Conservation (phyloP, 139 green algal species). For the Chlorella sorokiniana region DNA sequence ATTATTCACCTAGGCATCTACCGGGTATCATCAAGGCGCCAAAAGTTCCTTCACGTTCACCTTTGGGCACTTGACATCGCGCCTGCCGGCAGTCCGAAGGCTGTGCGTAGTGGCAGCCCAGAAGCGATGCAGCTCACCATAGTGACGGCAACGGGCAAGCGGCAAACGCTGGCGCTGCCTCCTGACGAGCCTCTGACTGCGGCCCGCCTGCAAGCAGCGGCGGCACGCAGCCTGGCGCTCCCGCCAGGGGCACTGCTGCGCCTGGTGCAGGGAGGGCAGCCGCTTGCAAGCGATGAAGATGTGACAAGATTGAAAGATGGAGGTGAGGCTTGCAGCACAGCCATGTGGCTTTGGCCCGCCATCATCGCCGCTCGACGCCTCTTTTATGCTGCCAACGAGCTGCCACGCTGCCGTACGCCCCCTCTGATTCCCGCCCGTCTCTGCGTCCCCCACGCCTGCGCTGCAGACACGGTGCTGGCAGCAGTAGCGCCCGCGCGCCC, state of each 20-base stretch:
- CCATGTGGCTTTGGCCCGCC: not conserved
- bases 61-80: too few species aligned
- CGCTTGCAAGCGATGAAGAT: not conserved
- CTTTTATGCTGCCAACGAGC: not conserved
- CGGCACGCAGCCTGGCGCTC: not conserved
- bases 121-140: slow-evolving; percentile 14
- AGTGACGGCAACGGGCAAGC: not conserved
- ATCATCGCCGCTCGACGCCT: too few species aligned
- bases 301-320: slow-evolving; percentile 10
- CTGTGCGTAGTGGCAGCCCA: too few species aligned
- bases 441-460: not conserved
- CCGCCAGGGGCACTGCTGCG: not conserved
- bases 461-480: slow-evolving; percentile 32
- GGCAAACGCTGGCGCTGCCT: not conserved
- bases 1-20: too few species aligned
- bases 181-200: not conserved
- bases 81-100: too few species aligned
- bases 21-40: too few species aligned
- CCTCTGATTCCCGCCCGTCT: not conserved
- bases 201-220: not conserved
- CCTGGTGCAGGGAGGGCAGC: not conserved
- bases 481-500: slow-evolving; percentile 13
- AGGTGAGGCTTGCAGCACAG: not conserved
- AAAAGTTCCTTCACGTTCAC: too few species aligned
- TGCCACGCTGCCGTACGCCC: not conserved